Conservation (phyloP, 768 basidiomycete species). For the Kwoniella dendrophila region DNA sequence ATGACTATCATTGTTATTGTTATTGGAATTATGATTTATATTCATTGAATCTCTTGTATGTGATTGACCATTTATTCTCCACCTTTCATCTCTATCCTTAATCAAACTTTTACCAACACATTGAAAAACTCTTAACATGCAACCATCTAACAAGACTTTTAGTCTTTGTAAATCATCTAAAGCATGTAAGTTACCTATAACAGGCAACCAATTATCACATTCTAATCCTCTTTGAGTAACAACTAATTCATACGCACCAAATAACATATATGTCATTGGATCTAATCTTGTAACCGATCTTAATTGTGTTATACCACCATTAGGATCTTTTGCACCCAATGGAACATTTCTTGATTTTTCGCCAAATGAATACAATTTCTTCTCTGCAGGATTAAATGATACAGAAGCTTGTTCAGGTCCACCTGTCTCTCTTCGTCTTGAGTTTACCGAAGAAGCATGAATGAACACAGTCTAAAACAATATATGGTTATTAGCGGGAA, state of each 20-base stretch:
- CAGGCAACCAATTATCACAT: conserved; percentile 88
- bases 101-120: conserved; percentile 62
- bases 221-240: conserved; percentile 73
- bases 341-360: conserved; percentile 81
- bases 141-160: conserved; percentile 75
- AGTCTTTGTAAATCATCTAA: conserved; percentile 81
- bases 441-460: conserved; percentile 84
- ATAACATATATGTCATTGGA: conserved; percentile 84
- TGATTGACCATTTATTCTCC: conserved; percentile 20
- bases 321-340: conserved; percentile 56
- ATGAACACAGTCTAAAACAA: conserved; percentile 68
- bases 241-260: conserved; percentile 78
- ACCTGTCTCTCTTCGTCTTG: conserved; percentile 63
- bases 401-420: conserved; percentile 46
- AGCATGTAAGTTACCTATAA: conserved; percentile 67
- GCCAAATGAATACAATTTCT: conserved; percentile 75
- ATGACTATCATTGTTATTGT: conserved; percentile 11
- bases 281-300: conserved; percentile 82
- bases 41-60: conserved; percentile 11
- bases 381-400: conserved; percentile 60
- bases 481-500: not conserved
- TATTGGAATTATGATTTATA: conserved; percentile 22
- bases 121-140: conserved; percentile 87
- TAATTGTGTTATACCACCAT: conserved; percentile 67
- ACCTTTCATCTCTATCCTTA: conserved; percentile 32